Conservation (phyloP, 768 basidiomycete species). For the Agrocybe pediades region DNA sequence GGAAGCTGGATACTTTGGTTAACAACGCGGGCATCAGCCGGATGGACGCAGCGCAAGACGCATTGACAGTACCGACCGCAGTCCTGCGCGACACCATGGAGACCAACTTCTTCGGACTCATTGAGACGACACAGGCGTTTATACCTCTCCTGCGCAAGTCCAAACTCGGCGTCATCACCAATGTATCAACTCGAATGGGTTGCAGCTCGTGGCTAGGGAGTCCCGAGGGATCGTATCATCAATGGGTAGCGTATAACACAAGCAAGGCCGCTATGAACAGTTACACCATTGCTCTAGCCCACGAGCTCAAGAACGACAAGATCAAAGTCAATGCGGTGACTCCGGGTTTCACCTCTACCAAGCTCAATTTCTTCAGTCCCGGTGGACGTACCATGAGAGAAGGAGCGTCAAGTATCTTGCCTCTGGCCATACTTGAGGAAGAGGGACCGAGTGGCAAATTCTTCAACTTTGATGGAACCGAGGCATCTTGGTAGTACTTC, state of each 20-base stretch:
- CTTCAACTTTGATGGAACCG: conserved; percentile 35
- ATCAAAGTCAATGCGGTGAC: conserved; percentile 67
- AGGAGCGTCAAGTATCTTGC: conserved; percentile 35
- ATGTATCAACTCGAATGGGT: conserved; percentile 46
- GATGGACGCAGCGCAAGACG: conserved; percentile 27
- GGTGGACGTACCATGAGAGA: conserved; percentile 39
- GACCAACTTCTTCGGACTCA: conserved; percentile 43
- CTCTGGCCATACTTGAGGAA: conserved; percentile 39
- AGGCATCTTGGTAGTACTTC: conserved; percentile 33
- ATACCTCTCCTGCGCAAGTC: conserved; percentile 42
- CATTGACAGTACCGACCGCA: conserved; percentile 31
- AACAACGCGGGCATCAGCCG: conserved; percentile 43
- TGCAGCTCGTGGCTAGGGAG: conserved; percentile 39
- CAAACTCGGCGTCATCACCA: conserved; percentile 37
- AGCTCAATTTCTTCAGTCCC: conserved; percentile 37
- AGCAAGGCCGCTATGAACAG: conserved; percentile 71
- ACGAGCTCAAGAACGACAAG: conserved; percentile 51
- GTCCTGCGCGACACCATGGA: conserved; percentile 38
- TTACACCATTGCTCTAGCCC: conserved; percentile 60
- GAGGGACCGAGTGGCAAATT: conserved; percentile 40
- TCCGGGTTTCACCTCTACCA: conserved; percentile 56
- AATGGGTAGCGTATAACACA: conserved; percentile 58
- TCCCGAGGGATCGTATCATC: conserved; percentile 29
- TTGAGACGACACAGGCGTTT: conserved; percentile 42
- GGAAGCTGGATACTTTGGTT: conserved; percentile 44